phyloP scores from a whole-genome alignment of 345 rosid species.

The Arabidopsis thaliana region DNA sequence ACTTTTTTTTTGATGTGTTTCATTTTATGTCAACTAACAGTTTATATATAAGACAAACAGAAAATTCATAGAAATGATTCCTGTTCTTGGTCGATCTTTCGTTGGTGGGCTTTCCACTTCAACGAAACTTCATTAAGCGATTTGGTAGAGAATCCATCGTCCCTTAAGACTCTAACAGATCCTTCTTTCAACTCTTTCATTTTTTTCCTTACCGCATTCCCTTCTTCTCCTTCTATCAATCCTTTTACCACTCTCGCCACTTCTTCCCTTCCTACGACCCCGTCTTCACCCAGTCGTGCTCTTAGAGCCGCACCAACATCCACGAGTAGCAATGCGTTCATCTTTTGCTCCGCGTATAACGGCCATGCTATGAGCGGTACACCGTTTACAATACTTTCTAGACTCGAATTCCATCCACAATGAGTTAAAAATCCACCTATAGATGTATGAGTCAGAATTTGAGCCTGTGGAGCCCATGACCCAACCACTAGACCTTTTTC shows the following conservation, averaged over 20 bases:
- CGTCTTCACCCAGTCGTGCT: background rate
- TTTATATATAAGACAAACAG: too few species aligned
- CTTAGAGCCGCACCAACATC: conserved; percentile 20
- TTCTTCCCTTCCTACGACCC: conserved; percentile 17
- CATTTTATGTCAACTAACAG: too few species aligned
- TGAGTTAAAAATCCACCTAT: conserved; percentile 35
- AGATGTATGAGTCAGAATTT: conserved; percentile 33
- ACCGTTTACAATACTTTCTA: conserved; percentile 38
- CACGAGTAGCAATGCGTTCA: conserved; percentile 24
- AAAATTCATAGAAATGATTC: too few species aligned
- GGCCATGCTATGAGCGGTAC: conserved; percentile 44
- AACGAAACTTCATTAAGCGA: conserved; percentile 24
- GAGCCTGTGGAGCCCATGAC: conserved; percentile 33
- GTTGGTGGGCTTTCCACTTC: conserved; percentile 34
- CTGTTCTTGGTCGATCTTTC: background rate
- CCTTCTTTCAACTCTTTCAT: conserved; percentile 30
- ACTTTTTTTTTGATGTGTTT: too few species aligned
- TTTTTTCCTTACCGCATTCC: conserved; percentile 3
- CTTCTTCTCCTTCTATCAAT: conserved; percentile 43
- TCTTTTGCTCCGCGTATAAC: conserved; percentile 38
- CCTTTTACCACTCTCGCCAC: conserved; percentile 24
- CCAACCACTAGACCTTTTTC: conserved; percentile 30
- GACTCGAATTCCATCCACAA: background rate
- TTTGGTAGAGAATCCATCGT: conserved; percentile 33
- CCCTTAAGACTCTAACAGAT: conserved; percentile 11